Evolutionary conservation across 495 filamentous ascomycete species (phyloP).

Genomic region (Neurospora tetraspora): DNA sequence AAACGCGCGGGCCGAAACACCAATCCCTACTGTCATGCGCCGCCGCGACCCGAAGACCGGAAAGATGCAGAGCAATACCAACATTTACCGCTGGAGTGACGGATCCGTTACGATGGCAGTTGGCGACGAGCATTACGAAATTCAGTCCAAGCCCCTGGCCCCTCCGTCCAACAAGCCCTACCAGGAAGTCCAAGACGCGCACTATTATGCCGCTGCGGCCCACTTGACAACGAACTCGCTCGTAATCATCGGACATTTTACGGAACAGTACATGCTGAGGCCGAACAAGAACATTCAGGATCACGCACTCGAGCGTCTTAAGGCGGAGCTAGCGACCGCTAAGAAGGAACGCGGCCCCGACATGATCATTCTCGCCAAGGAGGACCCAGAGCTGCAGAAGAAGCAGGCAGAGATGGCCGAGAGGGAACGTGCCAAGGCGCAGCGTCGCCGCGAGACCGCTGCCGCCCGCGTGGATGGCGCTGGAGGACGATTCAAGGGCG

Average conservation of each 20-base stretch:
- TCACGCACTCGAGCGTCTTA: constrained; percentile 66
- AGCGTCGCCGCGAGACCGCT: constrained; percentile 58
- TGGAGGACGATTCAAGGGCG: constrained; percentile 37
- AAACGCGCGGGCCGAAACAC: constrained; percentile 29
- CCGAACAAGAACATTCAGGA: constrained; percentile 63
- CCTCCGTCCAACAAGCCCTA: constrained; percentile 51
- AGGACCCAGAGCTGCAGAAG: constrained; percentile 75
- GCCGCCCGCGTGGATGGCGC: constrained; percentile 51
- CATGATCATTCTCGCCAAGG: constrained; percentile 48
- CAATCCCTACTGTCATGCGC: constrained; percentile 29
- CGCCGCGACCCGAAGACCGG: constrained; percentile 31
- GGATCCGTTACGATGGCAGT: constrained; percentile 68
- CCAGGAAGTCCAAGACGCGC: constrained; percentile 59
- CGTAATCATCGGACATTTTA: constrained; percentile 69
- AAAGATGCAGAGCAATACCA: constrained; percentile 63
- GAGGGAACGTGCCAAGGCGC: constrained; percentile 56
- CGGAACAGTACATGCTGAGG: constrained; percentile 61
- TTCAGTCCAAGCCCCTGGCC: constrained; percentile 64
- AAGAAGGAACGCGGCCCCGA: constrained; percentile 36
- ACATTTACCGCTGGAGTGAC: constrained; percentile 73
- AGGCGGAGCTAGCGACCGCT: constrained; percentile 56
- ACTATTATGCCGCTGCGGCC: constrained; percentile 73
- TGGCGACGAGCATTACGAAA: constrained; percentile 69
- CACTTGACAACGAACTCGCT: constrained; percentile 59
- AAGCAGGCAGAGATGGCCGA: constrained; percentile 64